These are phyloP conservation scores for Boletus albobrunnescens DNA, from an alignment of 1,284 basidiomycete species.

Conservation along the genomic window DNA sequence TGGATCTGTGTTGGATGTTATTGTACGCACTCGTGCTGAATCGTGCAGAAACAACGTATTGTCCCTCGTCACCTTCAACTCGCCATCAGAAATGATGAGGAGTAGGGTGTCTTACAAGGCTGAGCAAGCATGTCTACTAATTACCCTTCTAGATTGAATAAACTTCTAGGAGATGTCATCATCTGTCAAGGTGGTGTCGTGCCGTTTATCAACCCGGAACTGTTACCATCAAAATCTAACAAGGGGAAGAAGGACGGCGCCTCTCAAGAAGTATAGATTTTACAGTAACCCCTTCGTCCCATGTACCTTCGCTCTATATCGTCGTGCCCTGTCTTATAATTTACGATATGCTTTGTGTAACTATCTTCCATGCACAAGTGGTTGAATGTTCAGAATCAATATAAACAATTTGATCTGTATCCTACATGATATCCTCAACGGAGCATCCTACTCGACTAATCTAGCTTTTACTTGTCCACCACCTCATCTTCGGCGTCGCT, in stretches of 20 bases:
- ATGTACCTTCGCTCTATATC: slow-evolving; percentile 22
- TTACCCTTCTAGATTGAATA: slow-evolving; percentile 48
- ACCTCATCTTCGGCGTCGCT: slow-evolving; percentile 78
- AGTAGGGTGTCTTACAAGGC: slow-evolving; percentile 37
- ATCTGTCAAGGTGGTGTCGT: slow-evolving; percentile 91
- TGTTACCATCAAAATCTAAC: slow-evolving; percentile 47
- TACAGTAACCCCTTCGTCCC: not conserved
- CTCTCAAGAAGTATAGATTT: slow-evolving; percentile 34
- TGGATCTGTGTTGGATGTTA: too few species aligned
- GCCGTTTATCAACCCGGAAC: slow-evolving; percentile 49
- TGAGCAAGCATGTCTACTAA: slow-evolving; percentile 1
- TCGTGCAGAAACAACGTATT: slow-evolving; percentile 84
- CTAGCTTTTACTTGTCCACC: slow-evolving; percentile 34
- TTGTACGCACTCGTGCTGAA: too few species aligned
- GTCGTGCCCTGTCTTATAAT: slow-evolving; percentile 28
- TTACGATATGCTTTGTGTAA: slow-evolving; percentile 32
- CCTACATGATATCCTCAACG: too few species aligned
- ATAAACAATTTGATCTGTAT: not conserved
- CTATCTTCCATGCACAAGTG: not conserved
- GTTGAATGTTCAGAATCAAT: not conserved
- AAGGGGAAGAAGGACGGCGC: slow-evolving; percentile 36
- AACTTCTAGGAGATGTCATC: slow-evolving; percentile 75
- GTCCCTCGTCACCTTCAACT: slow-evolving; percentile 87
- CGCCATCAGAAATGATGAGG: slow-evolving; percentile 85
- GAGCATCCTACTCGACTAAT: not conserved